phyloP scores from a whole-genome alignment of 1,284 basidiomycete species.

The Pseudozyma hubeiensis region DNA sequence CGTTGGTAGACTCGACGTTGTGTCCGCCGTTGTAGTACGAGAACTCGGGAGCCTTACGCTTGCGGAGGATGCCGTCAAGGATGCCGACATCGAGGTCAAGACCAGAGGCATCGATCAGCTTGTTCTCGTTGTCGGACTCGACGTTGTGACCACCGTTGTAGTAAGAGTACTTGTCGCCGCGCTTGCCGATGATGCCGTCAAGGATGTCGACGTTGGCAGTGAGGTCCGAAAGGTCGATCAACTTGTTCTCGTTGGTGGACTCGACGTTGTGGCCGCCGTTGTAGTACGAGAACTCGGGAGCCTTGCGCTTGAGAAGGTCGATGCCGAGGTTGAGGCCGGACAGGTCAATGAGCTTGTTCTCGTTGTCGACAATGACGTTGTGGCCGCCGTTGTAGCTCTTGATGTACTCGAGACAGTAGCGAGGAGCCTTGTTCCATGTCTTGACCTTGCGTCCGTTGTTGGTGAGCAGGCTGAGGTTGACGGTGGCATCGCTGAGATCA shows the following conservation, averaged over 20 bases:
- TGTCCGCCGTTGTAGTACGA: conserved; percentile 40
- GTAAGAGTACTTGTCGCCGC: conserved; percentile 2
- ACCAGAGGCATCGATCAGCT: conserved; percentile 30
- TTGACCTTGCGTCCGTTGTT: conserved; percentile 28
- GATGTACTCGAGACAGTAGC: conserved; percentile 49
- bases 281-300: conserved; percentile 36
- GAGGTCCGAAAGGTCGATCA: conserved; percentile 28
- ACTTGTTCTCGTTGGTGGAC: conserved; percentile 38
- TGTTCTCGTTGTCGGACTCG: conserved; percentile 33
- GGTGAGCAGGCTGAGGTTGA: conserved; percentile 43
- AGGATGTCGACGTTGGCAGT: conserved; percentile 22
- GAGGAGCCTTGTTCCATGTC: conserved; percentile 28
- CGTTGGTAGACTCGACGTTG: conserved; percentile 37
- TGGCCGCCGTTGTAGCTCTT: conserved; percentile 50
- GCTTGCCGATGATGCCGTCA: conserved; percentile 17
- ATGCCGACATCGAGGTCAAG: conserved; percentile 21
- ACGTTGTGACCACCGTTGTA: conserved; percentile 31
- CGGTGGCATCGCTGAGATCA: conserved; percentile 39
- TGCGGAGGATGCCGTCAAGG: conserved; percentile 26
- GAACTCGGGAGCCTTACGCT: conserved; percentile 16
- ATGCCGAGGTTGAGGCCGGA: conserved; percentile 25
- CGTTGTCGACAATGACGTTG: conserved; percentile 46
- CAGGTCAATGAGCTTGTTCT: conserved; percentile 51
- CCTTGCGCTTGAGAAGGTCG: conserved; percentile 36
- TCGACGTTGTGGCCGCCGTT: conserved; percentile 46